Base-by-base conservation (phyloP, 2,329 filamentous ascomycete species). In the Colletotrichum salicis region DNA sequence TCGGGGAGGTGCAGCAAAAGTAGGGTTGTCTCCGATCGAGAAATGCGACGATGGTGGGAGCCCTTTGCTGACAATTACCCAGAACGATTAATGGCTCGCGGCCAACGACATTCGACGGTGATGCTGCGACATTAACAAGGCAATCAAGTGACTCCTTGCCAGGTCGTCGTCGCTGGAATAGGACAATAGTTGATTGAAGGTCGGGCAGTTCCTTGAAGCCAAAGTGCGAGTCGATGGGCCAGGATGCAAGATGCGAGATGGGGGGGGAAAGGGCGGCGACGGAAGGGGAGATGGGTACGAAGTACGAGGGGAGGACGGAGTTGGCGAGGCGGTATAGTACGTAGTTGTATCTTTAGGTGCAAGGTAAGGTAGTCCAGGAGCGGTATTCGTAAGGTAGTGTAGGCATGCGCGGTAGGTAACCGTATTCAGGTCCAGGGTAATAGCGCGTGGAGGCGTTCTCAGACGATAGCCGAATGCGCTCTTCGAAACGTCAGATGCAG, bases 381-480 rank as follows among this genome's bases (percentile, higher is more conserved):
- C 59, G 35, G 65, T 57, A 48, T 64, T 51, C 51, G 29, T 15
- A 41, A 41, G 37, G 37, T 41, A 13, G 37, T 41, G 37, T 41
- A 56, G 48, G 64, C 67, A 58, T 63, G 37, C 41, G 24, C 41
- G 19, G 41, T 41, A 45, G 33, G 51, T 56, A 41, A 29, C 33
- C 51, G 51, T 64, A 37, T 64, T 63, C 60, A 54, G 31, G 59
- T 33, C 65, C 57, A 71, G 59, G 59, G 59, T 70, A 29, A 29
- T 29, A 56, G 70, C 65, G 65, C 60, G 59, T 56, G 55, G 70
- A 64, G 70, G 66, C 70, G 70, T 70, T 72, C 65, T 61, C 70
- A 72, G 70, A 70, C 65, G 65, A 70, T 29, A 61, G 60, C 70
- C 70, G 70, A 63, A 72, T 69, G 70, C 70, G 70, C 70, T 70